phyloP scores from a whole-genome alignment of 805 yeast genomes.

The Lachancea nothofagi region DNA sequence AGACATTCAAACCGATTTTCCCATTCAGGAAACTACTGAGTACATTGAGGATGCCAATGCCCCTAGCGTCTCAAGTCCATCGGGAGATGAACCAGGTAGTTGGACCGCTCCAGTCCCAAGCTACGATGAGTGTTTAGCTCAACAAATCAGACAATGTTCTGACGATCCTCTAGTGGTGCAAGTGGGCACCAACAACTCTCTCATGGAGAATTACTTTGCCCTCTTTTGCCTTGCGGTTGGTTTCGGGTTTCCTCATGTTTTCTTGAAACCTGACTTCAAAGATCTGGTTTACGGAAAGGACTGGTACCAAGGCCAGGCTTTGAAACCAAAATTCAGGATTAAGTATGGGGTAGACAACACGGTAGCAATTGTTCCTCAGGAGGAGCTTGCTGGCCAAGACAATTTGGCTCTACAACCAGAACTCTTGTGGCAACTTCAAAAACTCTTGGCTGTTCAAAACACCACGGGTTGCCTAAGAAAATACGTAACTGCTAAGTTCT shows the following conservation, averaged over 20 bases:
- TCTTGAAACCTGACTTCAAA: constrained; percentile 23
- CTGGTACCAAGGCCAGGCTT: constrained; percentile 24
- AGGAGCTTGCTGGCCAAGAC: constrained; percentile 10
- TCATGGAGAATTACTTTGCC: constrained; percentile 29
- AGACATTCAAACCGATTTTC: background rate
- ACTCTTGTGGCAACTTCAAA: constrained; percentile 28
- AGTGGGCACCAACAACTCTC: constrained; percentile 23
- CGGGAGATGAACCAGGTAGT: constrained; percentile 1
- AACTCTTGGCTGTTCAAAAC: constrained; percentile 21
- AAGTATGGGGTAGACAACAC: constrained; percentile 6
- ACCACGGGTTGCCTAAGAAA: constrained; percentile 20
- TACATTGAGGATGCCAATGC: constrained; percentile 2
- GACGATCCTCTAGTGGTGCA: constrained; percentile 24
- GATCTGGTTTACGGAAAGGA: constrained; percentile 20
- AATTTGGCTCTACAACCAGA: constrained; percentile 19
- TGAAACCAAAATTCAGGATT: constrained; percentile 13
- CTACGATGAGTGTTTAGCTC: background rate
- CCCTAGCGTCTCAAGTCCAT: background rate
- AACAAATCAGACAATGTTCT: background rate
- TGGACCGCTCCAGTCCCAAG: constrained; percentile 1
- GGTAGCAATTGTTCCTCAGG: constrained; percentile 11
- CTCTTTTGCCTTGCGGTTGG: constrained; percentile 24
- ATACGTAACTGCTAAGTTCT: constrained; percentile 20
- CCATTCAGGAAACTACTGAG: background rate
- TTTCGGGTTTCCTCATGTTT: constrained; percentile 21